Percentiles rank a stretch among this genome's conserved stretches.
phyloP scores from a whole-genome alignment of 192 early-diverging fungal genomes.

The Backusella tuberculispora region DNA sequence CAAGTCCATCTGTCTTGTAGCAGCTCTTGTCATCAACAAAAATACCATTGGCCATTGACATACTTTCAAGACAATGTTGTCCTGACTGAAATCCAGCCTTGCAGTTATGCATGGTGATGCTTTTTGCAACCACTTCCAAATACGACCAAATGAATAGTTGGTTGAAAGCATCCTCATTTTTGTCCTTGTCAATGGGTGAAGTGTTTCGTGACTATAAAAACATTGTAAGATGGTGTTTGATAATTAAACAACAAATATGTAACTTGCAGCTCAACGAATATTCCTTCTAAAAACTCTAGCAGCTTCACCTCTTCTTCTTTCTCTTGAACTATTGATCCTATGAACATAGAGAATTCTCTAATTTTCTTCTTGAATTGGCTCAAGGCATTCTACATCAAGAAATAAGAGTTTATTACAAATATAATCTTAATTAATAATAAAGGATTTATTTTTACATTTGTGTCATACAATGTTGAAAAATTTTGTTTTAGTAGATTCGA shows the following conservation, averaged over 20 bases:
- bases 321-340: slow-evolving; percentile 8
- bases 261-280: slow-evolving; percentile 4
- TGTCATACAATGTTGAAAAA: too few species aligned
- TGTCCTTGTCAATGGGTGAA: not conserved
- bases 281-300: not conserved
- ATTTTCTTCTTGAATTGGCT: slow-evolving; percentile 7
- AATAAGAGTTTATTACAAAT: slow-evolving; percentile 10
- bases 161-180: slow-evolving; percentile 1
- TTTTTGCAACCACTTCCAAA: not conserved
- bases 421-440: slow-evolving; percentile 12
- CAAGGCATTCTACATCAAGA: not conserved
- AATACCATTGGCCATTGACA: not conserved
- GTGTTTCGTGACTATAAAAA: slow-evolving; percentile 3
- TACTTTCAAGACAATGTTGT: not conserved
- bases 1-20: not conserved
- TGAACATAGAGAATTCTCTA: not conserved
- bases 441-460: too few species aligned
- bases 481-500: too few species aligned
- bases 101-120: not conserved
- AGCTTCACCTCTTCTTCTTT: slow-evolving; percentile 6
- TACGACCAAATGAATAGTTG: slow-evolving; percentile 9
- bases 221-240: slow-evolving; percentile 14
- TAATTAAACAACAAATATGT: slow-evolving; percentile 12
- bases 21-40: not conserved
- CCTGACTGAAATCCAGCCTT: not conserved